These are phyloP conservation scores for Phaffia tasmanica DNA, from an alignment of 768 basidiomycete species.

Conservation along the genomic window DNA sequence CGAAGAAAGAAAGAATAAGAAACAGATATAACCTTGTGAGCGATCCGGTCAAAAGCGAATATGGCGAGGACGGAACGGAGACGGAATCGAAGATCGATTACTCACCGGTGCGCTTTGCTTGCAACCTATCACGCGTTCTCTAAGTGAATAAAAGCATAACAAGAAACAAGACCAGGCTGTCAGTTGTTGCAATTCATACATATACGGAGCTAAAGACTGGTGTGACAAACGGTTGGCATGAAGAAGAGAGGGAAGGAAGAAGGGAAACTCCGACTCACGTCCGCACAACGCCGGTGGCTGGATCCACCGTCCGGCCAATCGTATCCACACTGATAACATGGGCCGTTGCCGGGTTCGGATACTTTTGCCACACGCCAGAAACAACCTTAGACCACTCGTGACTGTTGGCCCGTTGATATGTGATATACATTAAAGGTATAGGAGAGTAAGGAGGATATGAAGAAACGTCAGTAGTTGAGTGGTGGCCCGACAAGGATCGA, in stretches of 20 bases:
- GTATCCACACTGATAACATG: constrained; percentile 25
- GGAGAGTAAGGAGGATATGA: neutral
- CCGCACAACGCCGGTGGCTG: constrained; percentile 22
- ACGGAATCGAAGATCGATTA: no score
- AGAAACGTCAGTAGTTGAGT: neutral
- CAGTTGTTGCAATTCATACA: no score
- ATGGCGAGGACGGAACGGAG: no score
- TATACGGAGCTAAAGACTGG: no score
- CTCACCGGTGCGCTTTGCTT: constrained; percentile 53
- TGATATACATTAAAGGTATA: neutral
- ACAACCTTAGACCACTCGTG: constrained; percentile 24
- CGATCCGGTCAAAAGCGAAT: no score
- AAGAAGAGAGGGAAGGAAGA: neutral
- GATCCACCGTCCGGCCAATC: constrained; percentile 21
- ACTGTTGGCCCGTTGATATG: neutral
- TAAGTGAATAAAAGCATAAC: neutral
- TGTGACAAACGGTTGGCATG: neutral
- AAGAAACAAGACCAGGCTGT: no score
- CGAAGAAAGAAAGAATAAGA: neutral
- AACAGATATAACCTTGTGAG: neutral
- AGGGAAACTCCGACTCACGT: constrained; percentile 13
- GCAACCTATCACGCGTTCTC: constrained; percentile 49
- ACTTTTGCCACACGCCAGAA: constrained; percentile 26
- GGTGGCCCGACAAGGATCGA: neutral
- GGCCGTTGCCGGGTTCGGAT: constrained; percentile 21